Conservation (phyloP, 768 basidiomycete genomes). For the Leccinum disarticulatum region DNA sequence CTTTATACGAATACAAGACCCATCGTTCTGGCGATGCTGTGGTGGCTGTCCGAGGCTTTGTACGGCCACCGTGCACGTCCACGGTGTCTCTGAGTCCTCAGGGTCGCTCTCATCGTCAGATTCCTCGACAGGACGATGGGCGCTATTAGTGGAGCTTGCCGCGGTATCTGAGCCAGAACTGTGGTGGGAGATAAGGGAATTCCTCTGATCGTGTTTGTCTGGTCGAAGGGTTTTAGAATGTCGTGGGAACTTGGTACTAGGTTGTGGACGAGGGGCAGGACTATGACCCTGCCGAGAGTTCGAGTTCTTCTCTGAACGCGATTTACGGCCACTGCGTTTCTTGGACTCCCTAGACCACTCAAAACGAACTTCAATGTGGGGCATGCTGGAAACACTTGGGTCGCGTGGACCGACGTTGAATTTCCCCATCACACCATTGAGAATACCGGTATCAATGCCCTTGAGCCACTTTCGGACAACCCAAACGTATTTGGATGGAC, state of each 20-base stretch:
- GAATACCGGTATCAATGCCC: constrained; percentile 43
- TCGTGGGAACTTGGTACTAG: constrained; percentile 8
- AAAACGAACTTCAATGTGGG: constrained; percentile 67
- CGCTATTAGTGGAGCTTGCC: constrained; percentile 23
- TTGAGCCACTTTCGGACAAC: constrained; percentile 76
- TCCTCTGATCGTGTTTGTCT: constrained; percentile 28
- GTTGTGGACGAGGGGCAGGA: constrained; percentile 14
- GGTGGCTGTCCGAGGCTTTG: constrained; percentile 39
- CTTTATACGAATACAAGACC: constrained; percentile 45
- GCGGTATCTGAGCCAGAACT: constrained; percentile 38
- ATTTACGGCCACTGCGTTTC: constrained; percentile 22
- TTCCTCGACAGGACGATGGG: constrained; percentile 36
- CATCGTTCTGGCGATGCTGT: constrained; percentile 5
- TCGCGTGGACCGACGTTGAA: constrained; percentile 32
- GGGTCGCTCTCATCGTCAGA: constrained; percentile 86
- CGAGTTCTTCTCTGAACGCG: constrained; percentile 18
- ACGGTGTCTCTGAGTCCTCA: constrained; percentile 95
- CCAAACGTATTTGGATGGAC: constrained; percentile 67
- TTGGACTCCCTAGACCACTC: constrained; percentile 64
- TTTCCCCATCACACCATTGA: constrained; percentile 46
- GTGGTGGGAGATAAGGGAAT: constrained; percentile 41
- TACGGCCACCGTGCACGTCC: constrained; percentile 83
- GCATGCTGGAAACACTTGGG: constrained; percentile 16
- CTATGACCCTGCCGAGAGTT: constrained; percentile 11
- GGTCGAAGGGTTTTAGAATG: constrained; percentile 10